Percentiles rank a stretch among this genome's conserved stretches.
These are phyloP conservation scores for Apiospora sp. DNA, from an alignment of 2,329 filamentous ascomycete genomes.

Conservation along the genomic window DNA sequence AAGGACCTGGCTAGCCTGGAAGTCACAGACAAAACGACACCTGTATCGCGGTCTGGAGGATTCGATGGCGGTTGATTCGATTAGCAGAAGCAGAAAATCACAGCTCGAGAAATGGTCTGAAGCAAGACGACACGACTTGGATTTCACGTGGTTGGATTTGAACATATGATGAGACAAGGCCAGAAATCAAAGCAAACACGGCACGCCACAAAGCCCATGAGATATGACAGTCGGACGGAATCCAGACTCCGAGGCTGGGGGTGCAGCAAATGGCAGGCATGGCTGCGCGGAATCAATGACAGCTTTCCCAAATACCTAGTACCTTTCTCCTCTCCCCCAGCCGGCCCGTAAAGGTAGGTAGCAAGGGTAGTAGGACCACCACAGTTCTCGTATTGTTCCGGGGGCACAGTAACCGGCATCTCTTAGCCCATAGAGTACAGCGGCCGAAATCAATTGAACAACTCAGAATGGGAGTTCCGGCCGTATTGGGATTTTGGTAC, in stretches of 20 bases:
- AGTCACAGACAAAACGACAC: background rate
- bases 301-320: background rate
- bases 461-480: background rate
- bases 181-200: background rate
- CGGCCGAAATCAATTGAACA: background rate
- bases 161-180: background rate
- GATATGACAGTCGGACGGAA: background rate
- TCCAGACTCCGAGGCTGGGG: conserved; percentile 10
- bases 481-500: background rate
- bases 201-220: background rate
- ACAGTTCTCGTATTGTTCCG: background rate
- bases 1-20: no score
- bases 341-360: background rate
- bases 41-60: background rate
- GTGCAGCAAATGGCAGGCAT: background rate
- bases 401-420: background rate
- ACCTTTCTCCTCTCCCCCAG: background rate
- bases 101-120: background rate
- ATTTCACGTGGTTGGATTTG: background rate
- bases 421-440: no score
- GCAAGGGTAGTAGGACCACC: background rate
- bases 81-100: background rate
- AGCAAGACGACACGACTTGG: background rate
- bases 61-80: background rate
- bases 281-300: background rate